Evolutionary conservation across 768 basidiomycete genomes (phyloP), one percentile per base, ranked within the genome.

Genomic region (Lentinula detonsa): DNA sequence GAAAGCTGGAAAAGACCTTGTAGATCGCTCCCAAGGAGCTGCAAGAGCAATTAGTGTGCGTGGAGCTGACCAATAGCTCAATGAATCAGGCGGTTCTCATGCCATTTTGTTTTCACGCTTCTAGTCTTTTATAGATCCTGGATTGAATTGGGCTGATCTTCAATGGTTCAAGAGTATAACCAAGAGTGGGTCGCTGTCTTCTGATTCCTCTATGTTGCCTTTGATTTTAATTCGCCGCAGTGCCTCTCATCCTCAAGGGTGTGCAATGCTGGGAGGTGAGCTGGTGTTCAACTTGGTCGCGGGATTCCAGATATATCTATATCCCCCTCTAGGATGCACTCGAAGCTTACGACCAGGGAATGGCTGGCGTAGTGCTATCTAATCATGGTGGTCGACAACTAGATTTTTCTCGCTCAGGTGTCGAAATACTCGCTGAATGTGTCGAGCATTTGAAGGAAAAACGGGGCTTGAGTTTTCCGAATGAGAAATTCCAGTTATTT

Each of bases 81-180:
- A 16, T 33, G 5, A n/a, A 7, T 2, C n/a, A 13, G 6, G 16
- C 42, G 6, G 16, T 43, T 43, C 42, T 43, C 42, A 34, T n/a
- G 9, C 34, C 23, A 34, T 18, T 28, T 33, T 45, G 57, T 23
- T 35, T 48, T 13, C 18, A 21, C 43, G 33, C 15, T 7, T 43
- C 28, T 60, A 95, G 85, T 91, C 91, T 1, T 99, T 99, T 74
- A 98, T 98, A 65, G 97, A 99, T 70, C 94, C 96, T 0, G 82
- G 87, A 2, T 75, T 98, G 61, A 82, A 83, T 61, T 98, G 96
- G 96, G 78, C 81, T 39, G 94, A 96, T 68, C 76, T 96, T 42
- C 75, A 81, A 0, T 96, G 91, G 81, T 90, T 95, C 74, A 86
- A 84, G 72, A 81, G 78, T 62, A 77, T 80, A 54, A 80, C 80